Evolutionary conservation across 257 asterid genomes (phyloP).

Genomic region (Forsythia suspensa): DNA sequence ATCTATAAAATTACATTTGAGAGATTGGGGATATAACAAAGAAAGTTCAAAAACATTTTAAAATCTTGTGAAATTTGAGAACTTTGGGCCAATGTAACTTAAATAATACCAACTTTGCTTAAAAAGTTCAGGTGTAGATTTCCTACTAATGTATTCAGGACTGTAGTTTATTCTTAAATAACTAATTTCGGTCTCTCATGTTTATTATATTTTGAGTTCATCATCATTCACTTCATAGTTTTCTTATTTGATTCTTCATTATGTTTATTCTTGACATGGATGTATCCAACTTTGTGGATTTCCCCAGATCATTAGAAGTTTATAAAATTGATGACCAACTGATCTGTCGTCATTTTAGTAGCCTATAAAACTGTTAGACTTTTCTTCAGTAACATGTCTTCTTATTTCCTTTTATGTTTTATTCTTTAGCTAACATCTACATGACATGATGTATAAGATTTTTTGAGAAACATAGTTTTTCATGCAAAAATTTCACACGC

Average conservation of each 20-base stretch:
- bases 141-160: background rate
- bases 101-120: background rate
- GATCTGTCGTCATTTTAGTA: slow-evolving; percentile 1
- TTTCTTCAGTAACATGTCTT: background rate
- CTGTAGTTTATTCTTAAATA: background rate
- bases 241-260: background rate
- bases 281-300: slow-evolving; percentile 3
- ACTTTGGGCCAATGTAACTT: background rate
- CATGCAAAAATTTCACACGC: slow-evolving; percentile 1
- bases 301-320: background rate
- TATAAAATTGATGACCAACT: background rate
- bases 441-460: background rate
- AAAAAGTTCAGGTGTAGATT: background rate
- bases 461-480: background rate
- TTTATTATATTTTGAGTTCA: background rate
- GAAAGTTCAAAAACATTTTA: background rate
- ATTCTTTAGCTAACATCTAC: background rate
- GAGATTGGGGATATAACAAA: background rate
- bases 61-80: background rate
- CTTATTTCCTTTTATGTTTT: background rate
- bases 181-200: background rate
- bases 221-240: background rate
- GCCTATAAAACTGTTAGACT: background rate
- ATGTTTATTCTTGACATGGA: background rate
- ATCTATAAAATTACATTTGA: background rate